phyloP scores from a whole-genome alignment of 257 asterid species.

The Solanum chaucha region DNA sequence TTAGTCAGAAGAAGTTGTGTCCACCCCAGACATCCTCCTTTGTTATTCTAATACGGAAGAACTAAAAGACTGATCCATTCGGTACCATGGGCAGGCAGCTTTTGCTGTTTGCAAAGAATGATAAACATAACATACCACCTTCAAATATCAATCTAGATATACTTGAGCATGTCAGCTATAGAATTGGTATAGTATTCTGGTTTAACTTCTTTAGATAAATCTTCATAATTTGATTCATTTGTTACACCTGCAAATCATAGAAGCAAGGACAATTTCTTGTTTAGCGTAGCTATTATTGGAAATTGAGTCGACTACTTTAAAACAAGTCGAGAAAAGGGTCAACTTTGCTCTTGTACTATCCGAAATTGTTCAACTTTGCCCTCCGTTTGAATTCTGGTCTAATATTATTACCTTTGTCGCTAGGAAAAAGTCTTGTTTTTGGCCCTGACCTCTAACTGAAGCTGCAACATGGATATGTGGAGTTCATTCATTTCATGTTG shows the following conservation, averaged over 20 bases:
- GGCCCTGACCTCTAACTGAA: too few species aligned
- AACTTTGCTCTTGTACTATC: not conserved
- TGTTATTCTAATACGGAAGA: not conserved
- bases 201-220: constrained; percentile 38
- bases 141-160: not conserved
- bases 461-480: too few species aligned
- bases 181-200: constrained; percentile 54
- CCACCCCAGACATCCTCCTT: not conserved
- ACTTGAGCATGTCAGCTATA: constrained; percentile 39
- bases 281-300: not conserved
- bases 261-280: not conserved
- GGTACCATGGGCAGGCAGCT: not conserved
- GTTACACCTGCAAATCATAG: constrained; percentile 54
- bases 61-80: not conserved
- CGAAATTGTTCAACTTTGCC: not conserved
- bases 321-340: not conserved
- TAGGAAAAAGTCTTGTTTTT: too few species aligned
- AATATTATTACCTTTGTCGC: too few species aligned
- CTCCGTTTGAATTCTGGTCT: not conserved
- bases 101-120: not conserved
- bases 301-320: not conserved
- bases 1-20: not conserved
- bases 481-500: too few species aligned
- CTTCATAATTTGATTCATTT: constrained; percentile 37
- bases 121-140: not conserved